These are phyloP conservation scores for Filobasidium wieringae DNA, from an alignment of 768 basidiomycete genomes.

Conservation along the genomic window DNA sequence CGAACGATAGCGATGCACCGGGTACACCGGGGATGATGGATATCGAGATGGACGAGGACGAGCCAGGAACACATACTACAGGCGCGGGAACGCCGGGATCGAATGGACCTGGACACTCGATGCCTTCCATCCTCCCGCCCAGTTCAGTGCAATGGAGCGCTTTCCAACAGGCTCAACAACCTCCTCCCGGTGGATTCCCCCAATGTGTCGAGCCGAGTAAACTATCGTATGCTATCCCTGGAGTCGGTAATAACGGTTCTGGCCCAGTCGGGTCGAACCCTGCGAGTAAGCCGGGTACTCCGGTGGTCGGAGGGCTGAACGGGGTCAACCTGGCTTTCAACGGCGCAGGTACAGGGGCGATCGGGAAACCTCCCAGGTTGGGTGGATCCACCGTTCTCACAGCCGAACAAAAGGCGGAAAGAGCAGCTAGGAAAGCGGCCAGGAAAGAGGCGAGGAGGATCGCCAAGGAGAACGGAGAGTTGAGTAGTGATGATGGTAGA, in stretches of 20 bases:
- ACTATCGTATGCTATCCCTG: constrained; percentile 22
- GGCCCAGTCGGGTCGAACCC: constrained; percentile 1
- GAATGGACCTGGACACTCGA: neutral
- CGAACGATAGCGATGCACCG: constrained; percentile 21
- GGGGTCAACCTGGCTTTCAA: constrained; percentile 11
- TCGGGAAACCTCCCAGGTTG: neutral
- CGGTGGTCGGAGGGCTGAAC: neutral
- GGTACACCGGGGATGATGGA: constrained; percentile 38
- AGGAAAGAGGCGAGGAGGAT: constrained; percentile 21
- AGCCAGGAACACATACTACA: neutral
- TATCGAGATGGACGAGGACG: constrained; percentile 34
- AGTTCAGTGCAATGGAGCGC: constrained; percentile 23
- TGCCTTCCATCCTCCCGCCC: constrained; percentile 4
- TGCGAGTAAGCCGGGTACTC: neutral
- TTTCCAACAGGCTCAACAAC: constrained; percentile 15
- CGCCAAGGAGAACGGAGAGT: constrained; percentile 20
- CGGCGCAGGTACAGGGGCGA: constrained; percentile 6
- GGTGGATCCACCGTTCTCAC: constrained; percentile 4
- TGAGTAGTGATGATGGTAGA: constrained; percentile 14
- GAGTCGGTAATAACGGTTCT: neutral
- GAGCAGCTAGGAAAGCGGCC: constrained; percentile 25
- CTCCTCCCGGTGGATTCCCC: constrained; percentile 3
- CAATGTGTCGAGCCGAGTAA: constrained; percentile 28
- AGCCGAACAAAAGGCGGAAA: constrained; percentile 27
- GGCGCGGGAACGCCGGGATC: neutral